phyloP scores from a whole-genome alignment of 129 eudicot species.

The Flaveria sonorensis region DNA sequence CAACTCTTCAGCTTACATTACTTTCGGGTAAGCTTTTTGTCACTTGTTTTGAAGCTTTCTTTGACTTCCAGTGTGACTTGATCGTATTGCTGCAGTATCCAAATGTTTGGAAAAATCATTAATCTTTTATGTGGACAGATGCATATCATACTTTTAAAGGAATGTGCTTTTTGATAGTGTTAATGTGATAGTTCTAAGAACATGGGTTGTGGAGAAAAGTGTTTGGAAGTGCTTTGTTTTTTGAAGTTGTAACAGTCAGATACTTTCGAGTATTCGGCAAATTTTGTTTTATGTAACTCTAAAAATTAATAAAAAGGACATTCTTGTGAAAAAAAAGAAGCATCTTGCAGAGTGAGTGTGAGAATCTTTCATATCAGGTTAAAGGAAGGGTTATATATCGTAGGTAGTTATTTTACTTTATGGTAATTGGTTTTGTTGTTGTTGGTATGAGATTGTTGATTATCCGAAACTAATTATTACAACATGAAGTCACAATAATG shows the following conservation, averaged over 20 bases:
- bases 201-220: background rate
- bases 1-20: slow-evolving; percentile 84
- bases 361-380: background rate
- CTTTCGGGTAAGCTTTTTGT: slow-evolving; percentile 70
- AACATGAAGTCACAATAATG: no score
- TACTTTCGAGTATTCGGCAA: background rate
- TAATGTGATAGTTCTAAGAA: background rate
- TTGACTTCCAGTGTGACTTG: slow-evolving; percentile 8
- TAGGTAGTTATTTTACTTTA: no score
- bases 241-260: background rate
- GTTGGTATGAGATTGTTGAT: no score
- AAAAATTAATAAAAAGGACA: background rate
- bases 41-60: slow-evolving; percentile 1
- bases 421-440: no score
- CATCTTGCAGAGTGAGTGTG: background rate
- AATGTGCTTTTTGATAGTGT: background rate
- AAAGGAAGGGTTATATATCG: no score
- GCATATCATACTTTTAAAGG: background rate
- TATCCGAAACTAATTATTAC: no score
- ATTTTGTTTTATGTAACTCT: background rate
- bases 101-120: background rate
- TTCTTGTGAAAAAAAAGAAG: background rate
- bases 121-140: background rate
- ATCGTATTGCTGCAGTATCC: background rate
- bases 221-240: background rate